phyloP scores from a whole-genome alignment of 1,284 basidiomycete species.

The Melanopsichium pennsylvanicum region DNA sequence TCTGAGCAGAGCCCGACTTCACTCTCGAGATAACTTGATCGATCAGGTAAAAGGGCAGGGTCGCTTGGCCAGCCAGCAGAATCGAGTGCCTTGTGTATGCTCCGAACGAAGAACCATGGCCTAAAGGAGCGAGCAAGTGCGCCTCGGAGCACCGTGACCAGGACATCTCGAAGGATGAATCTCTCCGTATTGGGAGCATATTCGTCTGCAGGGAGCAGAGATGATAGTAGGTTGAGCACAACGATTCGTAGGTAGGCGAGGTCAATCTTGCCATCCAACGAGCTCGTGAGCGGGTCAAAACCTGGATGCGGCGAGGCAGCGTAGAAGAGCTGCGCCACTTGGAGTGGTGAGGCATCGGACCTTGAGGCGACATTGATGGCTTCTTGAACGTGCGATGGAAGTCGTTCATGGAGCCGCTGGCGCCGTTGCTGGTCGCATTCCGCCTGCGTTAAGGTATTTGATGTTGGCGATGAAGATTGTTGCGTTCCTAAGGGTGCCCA shows the following conservation, averaged over 20 bases:
- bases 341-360: slow-evolving; percentile 3
- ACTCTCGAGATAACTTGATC: background rate
- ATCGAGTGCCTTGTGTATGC: slow-evolving; percentile 38
- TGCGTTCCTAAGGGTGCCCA: slow-evolving; percentile 28
- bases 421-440: slow-evolving; percentile 10
- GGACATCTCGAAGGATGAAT: slow-evolving; percentile 45
- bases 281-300: slow-evolving; percentile 11
- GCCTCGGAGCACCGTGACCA: slow-evolving; percentile 38
- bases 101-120: slow-evolving; percentile 50
- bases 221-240: slow-evolving; percentile 24
- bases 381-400: background rate
- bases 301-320: slow-evolving; percentile 33
- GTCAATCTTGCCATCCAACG: slow-evolving; percentile 39
- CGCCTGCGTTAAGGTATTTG: background rate
- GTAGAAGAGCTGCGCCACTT: slow-evolving; percentile 21
- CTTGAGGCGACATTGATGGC: background rate
- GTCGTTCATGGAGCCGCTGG: slow-evolving; percentile 10
- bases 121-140: slow-evolving; percentile 28
- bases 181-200: slow-evolving; percentile 42
- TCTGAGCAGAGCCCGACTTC: background rate
- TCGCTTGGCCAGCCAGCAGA: slow-evolving; percentile 20
- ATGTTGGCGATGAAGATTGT: background rate
- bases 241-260: slow-evolving; percentile 33
- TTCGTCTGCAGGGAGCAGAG: slow-evolving; percentile 40
- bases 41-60: background rate